Base-by-base conservation (phyloP, 768 basidiomycete species). In the Lyophyllum atratum region DNA sequence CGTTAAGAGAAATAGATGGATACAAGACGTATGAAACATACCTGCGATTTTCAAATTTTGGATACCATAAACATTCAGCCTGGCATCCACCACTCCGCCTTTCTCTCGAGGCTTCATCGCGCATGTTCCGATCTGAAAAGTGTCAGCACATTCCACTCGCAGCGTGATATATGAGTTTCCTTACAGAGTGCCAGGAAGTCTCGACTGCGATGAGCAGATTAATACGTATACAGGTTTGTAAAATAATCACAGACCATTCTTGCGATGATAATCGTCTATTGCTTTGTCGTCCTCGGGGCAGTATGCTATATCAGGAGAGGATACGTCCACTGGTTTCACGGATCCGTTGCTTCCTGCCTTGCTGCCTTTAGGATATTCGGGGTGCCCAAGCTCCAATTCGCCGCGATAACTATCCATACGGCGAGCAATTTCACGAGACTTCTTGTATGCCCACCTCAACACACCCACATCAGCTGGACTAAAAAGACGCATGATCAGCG, bases 21-120 rank as follows among this genome's bases (percentile, higher is more conserved):
- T 4, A 25, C n/a, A 22, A 34, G 1, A 14, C 25, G 21, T 15
- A 28, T 4, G 25, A 12, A 33, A 61, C 70, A 22, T 40, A 76
- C 80, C 85, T 45, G 82, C 85, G 24, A 90, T 79, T 64, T 88
- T 86, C 49, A 89, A 71, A 26, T 77, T 77, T 59, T 72, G 59
- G 1, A 83, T 75, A 0, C 85, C 85, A 58, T 89, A 87, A 12
- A 90, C 85, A 59, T 84, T 84, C 39, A 89, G 69, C n/a, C 72
- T 71, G 26, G 79, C 51, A 62, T 90, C 85, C 8, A 90, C 84
- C 3, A 89, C 87, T 14, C 86, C 87, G 4, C 78, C 80, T 39
- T 76, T 54, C 17, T 81, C 75, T 19, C 79, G 76, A 3, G 84
- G 77, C 65, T 87, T 86, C 86, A 89, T 88, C 0, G 85, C 80